Evolutionary conservation across 129 eudicot species (phyloP).

Genomic region (Solidago caesia): DNA sequence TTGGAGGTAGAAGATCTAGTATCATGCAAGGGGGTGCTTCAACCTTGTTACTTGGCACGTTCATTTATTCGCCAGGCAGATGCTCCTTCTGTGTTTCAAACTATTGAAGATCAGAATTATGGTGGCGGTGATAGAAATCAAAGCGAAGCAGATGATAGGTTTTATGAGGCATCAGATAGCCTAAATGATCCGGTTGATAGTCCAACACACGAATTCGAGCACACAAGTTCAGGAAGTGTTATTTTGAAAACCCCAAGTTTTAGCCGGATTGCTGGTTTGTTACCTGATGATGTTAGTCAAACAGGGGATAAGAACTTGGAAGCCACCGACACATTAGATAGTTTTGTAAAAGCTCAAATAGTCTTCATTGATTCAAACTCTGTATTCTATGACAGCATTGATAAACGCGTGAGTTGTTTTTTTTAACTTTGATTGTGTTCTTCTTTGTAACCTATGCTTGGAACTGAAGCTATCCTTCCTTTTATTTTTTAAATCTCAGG

Average conservation of each 20-base stretch:
- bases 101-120: conserved; percentile 32
- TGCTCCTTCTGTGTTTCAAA: conserved; percentile 46
- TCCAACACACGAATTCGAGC: conserved; percentile 42
- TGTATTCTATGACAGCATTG: conserved; percentile 54
- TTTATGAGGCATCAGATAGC: conserved; percentile 80
- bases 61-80: conserved; percentile 70
- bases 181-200: conserved; percentile 60
- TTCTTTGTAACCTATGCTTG: conserved; percentile 16
- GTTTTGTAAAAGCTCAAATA: conserved; percentile 96
- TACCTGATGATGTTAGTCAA: conserved; percentile 54
- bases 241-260: conserved; percentile 69
- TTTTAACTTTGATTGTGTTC: not conserved
- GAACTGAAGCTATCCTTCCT: conserved; percentile 15
- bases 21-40: conserved; percentile 47
- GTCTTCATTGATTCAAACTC: conserved; percentile 73
- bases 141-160: conserved; percentile 79
- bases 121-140: conserved; percentile 34
- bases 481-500: conserved; percentile 45
- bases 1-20: conserved; percentile 92
- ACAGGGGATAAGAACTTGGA: conserved; percentile 44
- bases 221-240: conserved; percentile 37
- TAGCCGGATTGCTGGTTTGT: conserved; percentile 59
- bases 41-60: conserved; percentile 65
- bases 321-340: conserved; percentile 57
- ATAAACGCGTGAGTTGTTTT: conserved; percentile 58